Evolutionary conservation across 352 stramenopile species (phyloP).

Genomic region (Thalassiosira sp.): DNA sequence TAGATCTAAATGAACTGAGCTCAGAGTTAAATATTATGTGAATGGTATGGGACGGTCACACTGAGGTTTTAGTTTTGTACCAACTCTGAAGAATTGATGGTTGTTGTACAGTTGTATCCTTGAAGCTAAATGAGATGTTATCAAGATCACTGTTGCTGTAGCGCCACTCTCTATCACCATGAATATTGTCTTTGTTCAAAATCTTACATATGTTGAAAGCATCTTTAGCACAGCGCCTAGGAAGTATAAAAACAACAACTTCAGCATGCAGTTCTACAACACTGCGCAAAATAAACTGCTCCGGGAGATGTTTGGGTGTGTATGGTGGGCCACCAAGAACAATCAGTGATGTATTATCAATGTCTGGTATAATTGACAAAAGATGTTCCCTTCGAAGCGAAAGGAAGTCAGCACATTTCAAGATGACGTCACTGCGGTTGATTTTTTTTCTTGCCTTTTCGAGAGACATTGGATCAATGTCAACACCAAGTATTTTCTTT

Average conservation of each 20-base stretch:
- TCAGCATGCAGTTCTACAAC: conserved; percentile 25
- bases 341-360: conserved; percentile 12
- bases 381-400: conserved; percentile 17
- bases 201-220: conserved; percentile 17
- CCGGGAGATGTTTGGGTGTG: conserved; percentile 30
- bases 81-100: conserved; percentile 40
- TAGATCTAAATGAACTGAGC: conserved; percentile 4
- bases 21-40: no score
- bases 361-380: conserved; percentile 3
- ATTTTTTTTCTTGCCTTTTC: conserved; percentile 19
- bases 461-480: conserved; percentile 32
- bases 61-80: no score
- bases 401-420: conserved; percentile 34
- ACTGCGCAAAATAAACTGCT: conserved; percentile 39
- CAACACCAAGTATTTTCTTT: conserved; percentile 15
- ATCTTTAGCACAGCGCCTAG: conserved; percentile 25
- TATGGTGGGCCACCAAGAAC: conserved; percentile 39
- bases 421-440: background rate
- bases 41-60: no score
- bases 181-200: conserved; percentile 10
- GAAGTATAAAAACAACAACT: conserved; percentile 42
- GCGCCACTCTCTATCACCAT: conserved; percentile 3
- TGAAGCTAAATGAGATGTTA: conserved; percentile 37
- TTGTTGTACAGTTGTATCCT: conserved; percentile 16
- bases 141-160: conserved; percentile 22